Percentiles rank a stretch among this genome's conserved stretches.
Evolutionary conservation across 352 stramenopile species (phyloP).

Genomic region (Pythium myriotylum): DNA sequence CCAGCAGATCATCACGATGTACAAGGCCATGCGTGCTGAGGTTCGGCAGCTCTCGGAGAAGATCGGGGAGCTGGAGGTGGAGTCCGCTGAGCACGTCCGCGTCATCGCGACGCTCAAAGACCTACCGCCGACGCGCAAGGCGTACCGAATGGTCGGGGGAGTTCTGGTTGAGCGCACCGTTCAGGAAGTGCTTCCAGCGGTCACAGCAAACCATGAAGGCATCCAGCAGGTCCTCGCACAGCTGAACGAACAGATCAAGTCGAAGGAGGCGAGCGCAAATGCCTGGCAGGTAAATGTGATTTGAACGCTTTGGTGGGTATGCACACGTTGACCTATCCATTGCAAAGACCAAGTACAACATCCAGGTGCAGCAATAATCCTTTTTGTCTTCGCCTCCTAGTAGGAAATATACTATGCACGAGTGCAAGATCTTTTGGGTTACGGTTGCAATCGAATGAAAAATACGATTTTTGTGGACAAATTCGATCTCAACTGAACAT

Average conservation of each 20-base stretch:
- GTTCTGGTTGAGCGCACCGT: constrained; percentile 97
- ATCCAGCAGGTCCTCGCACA: constrained; percentile 77
- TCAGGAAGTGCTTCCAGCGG: constrained; percentile 93
- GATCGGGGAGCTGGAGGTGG: constrained; percentile 83
- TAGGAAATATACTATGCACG: too few relatives aligned
- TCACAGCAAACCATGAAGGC: constrained; percentile 80
- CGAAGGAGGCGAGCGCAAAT: constrained; percentile 83
- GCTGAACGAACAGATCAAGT: constrained; percentile 79
- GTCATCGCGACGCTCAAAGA: constrained; percentile 81
- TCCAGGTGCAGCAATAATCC: constrained; percentile 72
- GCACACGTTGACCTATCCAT: not conserved
- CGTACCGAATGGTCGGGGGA: constrained; percentile 95
- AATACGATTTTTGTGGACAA: not conserved
- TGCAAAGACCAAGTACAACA: constrained; percentile 82
- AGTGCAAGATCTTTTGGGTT: not conserved
- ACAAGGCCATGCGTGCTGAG: constrained; percentile 85
- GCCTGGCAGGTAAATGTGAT: constrained; percentile 66
- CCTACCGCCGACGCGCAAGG: constrained; percentile 78
- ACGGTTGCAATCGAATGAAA: constrained; percentile 6
- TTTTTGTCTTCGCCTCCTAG: too few relatives aligned
- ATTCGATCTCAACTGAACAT: too few relatives aligned
- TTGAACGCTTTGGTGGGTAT: too few relatives aligned
- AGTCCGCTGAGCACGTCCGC: constrained; percentile 83
- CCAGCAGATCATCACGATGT: constrained; percentile 85
- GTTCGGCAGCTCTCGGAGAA: constrained; percentile 85